Evolutionary conservation across 2,329 filamentous ascomycete species (phyloP).

Genomic region (Ascochyta pisi): DNA sequence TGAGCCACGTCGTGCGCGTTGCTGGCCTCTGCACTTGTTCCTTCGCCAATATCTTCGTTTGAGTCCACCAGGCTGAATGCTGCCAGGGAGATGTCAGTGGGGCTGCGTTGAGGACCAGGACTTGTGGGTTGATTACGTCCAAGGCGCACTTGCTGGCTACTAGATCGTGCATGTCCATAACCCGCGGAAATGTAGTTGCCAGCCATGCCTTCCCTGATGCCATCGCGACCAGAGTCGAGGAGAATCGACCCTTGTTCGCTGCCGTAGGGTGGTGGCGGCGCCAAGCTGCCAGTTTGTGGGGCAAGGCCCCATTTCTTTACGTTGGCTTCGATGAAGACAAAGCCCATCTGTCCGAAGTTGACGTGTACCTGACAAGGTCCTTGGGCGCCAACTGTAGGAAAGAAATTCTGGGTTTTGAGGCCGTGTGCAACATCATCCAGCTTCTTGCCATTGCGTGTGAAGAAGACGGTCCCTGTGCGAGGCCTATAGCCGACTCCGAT

Average conservation of each 20-base stretch:
- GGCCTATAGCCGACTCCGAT: slow-evolving; percentile 95
- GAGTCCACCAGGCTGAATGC: slow-evolving; percentile 77
- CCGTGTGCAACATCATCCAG: slow-evolving; percentile 94
- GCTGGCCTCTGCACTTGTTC: slow-evolving; percentile 60
- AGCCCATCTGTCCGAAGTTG: slow-evolving; percentile 97
- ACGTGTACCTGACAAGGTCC: slow-evolving; percentile 92
- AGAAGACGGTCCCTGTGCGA: slow-evolving; percentile 93
- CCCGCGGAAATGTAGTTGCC: slow-evolving; percentile 55
- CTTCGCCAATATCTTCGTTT: slow-evolving; percentile 73
- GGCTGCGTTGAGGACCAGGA: slow-evolving; percentile 86
- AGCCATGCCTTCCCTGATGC: slow-evolving; percentile 60
- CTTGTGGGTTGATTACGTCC: slow-evolving; percentile 73
- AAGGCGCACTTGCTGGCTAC: slow-evolving; percentile 79
- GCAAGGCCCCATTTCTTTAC: slow-evolving; percentile 99
- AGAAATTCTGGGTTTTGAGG: slow-evolving; percentile 94
- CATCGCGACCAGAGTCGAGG: slow-evolving; percentile 76
- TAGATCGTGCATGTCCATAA: slow-evolving; percentile 71
- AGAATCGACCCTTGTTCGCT: slow-evolving; percentile 97
- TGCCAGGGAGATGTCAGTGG: slow-evolving; percentile 94
- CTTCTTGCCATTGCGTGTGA: slow-evolving; percentile 97
- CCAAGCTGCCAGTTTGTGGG: slow-evolving; percentile 92
- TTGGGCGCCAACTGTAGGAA: slow-evolving; percentile 95
- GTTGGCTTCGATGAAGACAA: slow-evolving; percentile 98
- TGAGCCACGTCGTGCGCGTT: slow-evolving; percentile 25
- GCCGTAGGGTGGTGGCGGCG: slow-evolving; percentile 93